phyloP scores from a whole-genome alignment of 106 monocot species.

The Ottelia alismoides region DNA sequence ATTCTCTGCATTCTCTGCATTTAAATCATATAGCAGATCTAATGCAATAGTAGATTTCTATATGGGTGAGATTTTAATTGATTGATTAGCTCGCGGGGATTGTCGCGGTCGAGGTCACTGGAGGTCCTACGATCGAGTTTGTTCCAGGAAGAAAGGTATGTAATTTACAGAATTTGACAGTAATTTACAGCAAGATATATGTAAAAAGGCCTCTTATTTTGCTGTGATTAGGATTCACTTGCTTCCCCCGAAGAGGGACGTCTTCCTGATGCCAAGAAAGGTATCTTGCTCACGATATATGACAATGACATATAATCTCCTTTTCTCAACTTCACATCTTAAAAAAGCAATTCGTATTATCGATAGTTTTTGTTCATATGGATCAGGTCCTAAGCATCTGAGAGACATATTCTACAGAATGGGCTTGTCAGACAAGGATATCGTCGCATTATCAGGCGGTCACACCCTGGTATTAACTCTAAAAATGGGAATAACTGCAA shows the following conservation, averaged over 20 bases:
- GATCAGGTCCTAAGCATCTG: conserved; percentile 20
- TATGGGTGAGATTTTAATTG: too few species aligned
- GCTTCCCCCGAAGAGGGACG: conserved; percentile 77
- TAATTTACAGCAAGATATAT: background rate
- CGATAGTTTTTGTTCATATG: too few species aligned
- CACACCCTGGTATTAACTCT: conserved; percentile 24
- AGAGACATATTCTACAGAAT: conserved; percentile 27
- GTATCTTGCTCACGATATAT: too few species aligned
- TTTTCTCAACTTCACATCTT: too few species aligned
- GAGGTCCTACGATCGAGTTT: conserved; percentile 70
- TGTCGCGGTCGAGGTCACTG: conserved; percentile 62
- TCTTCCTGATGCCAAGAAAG: conserved; percentile 93
- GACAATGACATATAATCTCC: too few species aligned
- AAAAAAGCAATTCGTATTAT: too few species aligned
- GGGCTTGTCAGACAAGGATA: conserved; percentile 31
- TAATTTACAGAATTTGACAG: background rate
- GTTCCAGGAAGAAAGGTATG: conserved; percentile 73
- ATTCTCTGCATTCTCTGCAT: too few species aligned
- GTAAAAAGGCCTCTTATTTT: background rate
- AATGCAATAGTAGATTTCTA: too few species aligned
- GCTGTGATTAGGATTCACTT: conserved; percentile 62
- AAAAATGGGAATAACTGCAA: too few species aligned
- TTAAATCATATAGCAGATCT: too few species aligned
- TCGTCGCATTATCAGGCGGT: conserved; percentile 25
- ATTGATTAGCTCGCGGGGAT: conserved; percentile 76